A percentile compares a stretch with the other conserved stretches of the same genome.
Evolutionary conservation across 805 yeast genomes (phyloP).

Genomic region (Pichia membranifaciens): DNA sequence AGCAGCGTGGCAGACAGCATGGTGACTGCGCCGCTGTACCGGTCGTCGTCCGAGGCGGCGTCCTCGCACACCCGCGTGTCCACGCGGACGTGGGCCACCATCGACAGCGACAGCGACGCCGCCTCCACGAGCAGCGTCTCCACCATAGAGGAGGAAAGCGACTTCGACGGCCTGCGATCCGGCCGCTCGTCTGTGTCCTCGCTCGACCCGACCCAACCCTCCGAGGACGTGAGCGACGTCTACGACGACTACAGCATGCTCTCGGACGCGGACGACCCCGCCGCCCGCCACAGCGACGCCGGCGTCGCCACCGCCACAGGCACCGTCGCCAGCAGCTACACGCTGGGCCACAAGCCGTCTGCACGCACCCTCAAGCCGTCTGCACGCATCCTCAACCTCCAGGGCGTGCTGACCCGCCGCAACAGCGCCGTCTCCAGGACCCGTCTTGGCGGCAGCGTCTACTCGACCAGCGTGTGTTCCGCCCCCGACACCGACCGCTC

Average conservation of each 20-base stretch:
- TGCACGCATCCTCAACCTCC: constrained; percentile 6
- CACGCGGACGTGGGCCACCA: neutral
- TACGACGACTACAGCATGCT: constrained; percentile 9
- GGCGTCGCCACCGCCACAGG: neutral
- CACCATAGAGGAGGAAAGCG: constrained; percentile 6
- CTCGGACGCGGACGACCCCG: neutral
- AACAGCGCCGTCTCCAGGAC: no score
- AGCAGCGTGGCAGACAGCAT: neutral
- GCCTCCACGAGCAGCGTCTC: neutral
- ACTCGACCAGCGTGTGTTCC: no score
- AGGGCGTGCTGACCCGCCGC: constrained; percentile 8
- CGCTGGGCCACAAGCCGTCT: neutral
- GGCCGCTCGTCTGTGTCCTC: constrained; percentile 1
- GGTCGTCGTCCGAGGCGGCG: neutral
- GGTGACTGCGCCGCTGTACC: neutral
- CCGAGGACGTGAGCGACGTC: constrained; percentile 5
- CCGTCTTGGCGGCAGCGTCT: neutral
- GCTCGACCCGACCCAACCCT: no score
- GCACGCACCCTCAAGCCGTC: constrained; percentile 3
- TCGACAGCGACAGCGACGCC: neutral
- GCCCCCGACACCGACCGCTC: neutral
- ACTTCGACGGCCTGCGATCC: neutral
- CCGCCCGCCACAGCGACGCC: neutral
- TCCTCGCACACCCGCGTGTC: neutral
- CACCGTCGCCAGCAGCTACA: neutral